Percentiles rank a stretch among this genome's conserved stretches.
These are phyloP conservation scores for Nicotiana noctiflora DNA, from an alignment of 257 asterid species.

Conservation along the genomic window DNA sequence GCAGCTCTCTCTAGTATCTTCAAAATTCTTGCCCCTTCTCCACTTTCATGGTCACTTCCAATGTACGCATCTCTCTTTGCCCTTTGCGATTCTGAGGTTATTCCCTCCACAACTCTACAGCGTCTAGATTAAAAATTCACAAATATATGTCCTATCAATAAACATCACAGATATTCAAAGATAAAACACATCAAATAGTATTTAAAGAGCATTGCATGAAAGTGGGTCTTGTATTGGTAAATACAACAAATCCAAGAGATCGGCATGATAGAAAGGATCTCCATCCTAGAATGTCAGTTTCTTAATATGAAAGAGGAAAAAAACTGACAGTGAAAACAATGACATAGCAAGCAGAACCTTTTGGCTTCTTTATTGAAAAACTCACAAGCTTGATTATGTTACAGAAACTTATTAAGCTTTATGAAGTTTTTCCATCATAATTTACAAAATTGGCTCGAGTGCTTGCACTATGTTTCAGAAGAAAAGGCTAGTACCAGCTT, in stretches of 20 bases:
- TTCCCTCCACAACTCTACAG: conserved; percentile 65
- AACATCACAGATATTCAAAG: background rate
- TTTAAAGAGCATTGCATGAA: background rate
- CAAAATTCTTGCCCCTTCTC: conserved; percentile 90
- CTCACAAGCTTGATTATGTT: background rate
- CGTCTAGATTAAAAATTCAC: conserved; percentile 37
- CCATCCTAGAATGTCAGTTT: background rate
- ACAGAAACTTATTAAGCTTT: background rate
- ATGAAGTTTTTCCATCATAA: background rate
- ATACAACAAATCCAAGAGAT: background rate
- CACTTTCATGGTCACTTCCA: conserved; percentile 51
- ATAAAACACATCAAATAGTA: background rate
- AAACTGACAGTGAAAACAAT: background rate
- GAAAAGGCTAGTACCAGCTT: background rate
- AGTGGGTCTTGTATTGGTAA: background rate
- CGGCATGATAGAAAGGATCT: background rate
- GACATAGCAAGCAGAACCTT: background rate
- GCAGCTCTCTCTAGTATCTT: conserved; percentile 95
- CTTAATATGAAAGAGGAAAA: background rate
- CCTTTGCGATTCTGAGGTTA: conserved; percentile 62
- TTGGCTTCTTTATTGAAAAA: background rate
- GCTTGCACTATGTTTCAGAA: background rate
- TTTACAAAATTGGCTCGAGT: background rate
- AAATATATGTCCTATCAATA: conserved; percentile 8
- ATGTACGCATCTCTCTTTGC: conserved; percentile 35